Conservation (phyloP, 73 alveolate species). For the Paramecium octaurelia region DNA sequence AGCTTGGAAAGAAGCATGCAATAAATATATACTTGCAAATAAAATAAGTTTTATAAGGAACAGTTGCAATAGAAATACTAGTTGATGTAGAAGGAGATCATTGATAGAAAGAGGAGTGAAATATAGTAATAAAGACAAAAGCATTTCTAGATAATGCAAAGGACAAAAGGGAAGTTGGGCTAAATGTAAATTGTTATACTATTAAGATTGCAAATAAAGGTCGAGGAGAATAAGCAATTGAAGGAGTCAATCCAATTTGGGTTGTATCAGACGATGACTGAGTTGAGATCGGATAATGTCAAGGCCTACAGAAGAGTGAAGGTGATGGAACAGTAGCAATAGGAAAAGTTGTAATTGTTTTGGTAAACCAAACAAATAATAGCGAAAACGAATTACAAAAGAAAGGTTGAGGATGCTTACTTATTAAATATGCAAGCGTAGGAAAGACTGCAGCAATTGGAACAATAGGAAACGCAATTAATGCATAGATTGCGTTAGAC, state of each 20-base stretch:
- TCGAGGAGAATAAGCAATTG: background rate
- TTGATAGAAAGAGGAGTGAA: background rate
- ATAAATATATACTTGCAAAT: background rate
- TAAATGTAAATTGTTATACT: background rate
- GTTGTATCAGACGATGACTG: background rate
- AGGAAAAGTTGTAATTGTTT: background rate
- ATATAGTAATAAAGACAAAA: background rate
- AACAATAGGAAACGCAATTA: background rate
- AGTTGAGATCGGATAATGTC: background rate
- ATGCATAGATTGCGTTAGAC: background rate
- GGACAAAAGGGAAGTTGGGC: background rate
- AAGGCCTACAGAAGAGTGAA: background rate
- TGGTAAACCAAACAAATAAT: background rate
- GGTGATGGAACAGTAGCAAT: background rate
- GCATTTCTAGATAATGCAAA: background rate
- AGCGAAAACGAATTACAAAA: background rate
- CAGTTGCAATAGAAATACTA: background rate
- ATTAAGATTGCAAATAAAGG: background rate
- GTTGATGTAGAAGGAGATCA: background rate
- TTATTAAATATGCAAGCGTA: background rate
- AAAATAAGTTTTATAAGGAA: background rate
- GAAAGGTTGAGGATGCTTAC: background rate
- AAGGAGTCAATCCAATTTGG: background rate
- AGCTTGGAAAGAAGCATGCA: conserved; percentile 31
- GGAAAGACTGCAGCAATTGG: background rate